Evolutionary conservation across 768 basidiomycete genomes (phyloP), one percentile per base, ranked within the genome.

Genomic region (Imleria badia): DNA sequence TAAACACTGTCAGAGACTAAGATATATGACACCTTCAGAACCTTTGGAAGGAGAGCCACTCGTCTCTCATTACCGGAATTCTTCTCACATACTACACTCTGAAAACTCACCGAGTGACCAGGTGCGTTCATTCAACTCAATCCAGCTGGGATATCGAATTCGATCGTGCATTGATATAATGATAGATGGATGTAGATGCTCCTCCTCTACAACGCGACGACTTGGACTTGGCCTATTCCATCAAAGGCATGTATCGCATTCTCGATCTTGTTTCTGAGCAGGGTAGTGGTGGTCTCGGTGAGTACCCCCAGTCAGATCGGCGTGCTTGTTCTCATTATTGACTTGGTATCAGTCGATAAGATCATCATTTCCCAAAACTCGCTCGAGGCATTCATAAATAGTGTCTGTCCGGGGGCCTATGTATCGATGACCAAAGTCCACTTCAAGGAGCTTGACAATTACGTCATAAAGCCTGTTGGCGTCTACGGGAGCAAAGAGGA

Each of bases 351-450:
- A 83, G 84, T 84, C 36, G 82, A 84, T 59, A 86, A 86, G 61
- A 77, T 86, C 31, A 79, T 86, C 64, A 86, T 86, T 26, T 72
- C 73, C 3, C 81, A 83, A 62, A 68, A 75, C 3, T 78, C 81
- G 4, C 67, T 86, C 13, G 68, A 71, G 54, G 56, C 69, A 3
- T 77, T 85, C 47, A 75, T 82, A 60, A 80, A 84, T 48, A 62
- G 61, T 17, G 43, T 84, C 8, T 72, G 61, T 36, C 81, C 84
- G 0, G 77, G 80, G 1, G 77, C 85, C 5, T 85, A 83, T 59
- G 55, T 60, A 1, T 80, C 81, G 0, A 69, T 84, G n/a, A n/a
- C n/a, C n/a, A n/a, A n/a, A n/a, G n/a, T n/a, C n/a, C n/a, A n/a
- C n/a, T n/a, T n/a, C n/a, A 74, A 75, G 41, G 64, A 67, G 1